Evolutionary conservation across 208 protist species (phyloP).

Genomic region (Trypanosoma avium): DNA sequence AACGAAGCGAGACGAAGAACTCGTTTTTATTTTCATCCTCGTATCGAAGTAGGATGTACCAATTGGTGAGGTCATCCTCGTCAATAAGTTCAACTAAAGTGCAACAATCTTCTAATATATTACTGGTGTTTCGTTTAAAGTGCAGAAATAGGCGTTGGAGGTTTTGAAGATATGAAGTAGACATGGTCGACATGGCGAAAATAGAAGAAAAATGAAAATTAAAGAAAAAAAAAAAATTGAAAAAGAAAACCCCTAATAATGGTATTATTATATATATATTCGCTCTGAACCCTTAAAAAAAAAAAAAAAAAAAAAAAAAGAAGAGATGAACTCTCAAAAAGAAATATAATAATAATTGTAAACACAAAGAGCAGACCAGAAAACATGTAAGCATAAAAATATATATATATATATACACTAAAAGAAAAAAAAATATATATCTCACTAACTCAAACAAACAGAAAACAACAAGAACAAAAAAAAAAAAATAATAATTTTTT

Average conservation of each 20-base stretch:
- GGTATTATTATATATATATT: too few species aligned
- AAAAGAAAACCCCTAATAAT: not conserved
- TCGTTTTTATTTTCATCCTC: constrained; percentile 59
- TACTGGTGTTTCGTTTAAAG: constrained; percentile 49
- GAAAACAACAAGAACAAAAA: too few species aligned
- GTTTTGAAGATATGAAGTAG: constrained; percentile 37
- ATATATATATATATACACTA: constrained; percentile 10
- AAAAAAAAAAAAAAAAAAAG: constrained; percentile 14
- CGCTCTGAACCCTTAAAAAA: too few species aligned
- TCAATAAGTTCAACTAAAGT: constrained; percentile 55
- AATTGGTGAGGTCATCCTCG: constrained; percentile 75
- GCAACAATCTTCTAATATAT: constrained; percentile 25
- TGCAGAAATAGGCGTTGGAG: constrained; percentile 59
- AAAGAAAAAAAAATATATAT: not conserved
- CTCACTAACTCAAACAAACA: too few species aligned
- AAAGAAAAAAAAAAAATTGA: not conserved
- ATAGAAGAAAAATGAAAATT: not conserved
- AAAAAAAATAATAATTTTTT: too few species aligned
- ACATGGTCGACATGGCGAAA: constrained; percentile 30
- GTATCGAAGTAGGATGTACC: constrained; percentile 80
- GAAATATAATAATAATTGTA: constrained; percentile 12
- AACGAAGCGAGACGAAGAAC: constrained; percentile 63
- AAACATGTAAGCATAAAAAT: not conserved
- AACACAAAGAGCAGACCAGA: constrained; percentile 9
- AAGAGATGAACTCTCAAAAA: constrained; percentile 14